These are phyloP conservation scores for Fusarium mexicanum DNA, from an alignment of 2,329 filamentous ascomycete species.

Conservation along the genomic window DNA sequence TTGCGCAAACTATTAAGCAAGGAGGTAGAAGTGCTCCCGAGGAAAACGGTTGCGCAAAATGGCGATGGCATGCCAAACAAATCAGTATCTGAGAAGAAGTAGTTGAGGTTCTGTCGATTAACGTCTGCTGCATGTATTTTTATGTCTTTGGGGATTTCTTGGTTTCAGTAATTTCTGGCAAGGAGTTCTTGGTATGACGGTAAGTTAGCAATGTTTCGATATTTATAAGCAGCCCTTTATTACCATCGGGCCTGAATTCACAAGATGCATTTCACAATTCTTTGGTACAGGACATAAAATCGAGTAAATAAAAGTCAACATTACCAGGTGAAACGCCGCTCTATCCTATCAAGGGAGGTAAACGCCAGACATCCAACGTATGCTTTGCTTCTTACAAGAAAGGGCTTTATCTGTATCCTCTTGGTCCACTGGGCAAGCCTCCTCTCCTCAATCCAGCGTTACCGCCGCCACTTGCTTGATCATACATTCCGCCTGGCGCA, in stretches of 20 bases:
- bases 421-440: constrained; percentile 59
- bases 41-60: constrained; percentile 48
- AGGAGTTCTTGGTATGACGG: constrained; percentile 30
- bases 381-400: not conserved
- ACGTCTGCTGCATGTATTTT: constrained; percentile 13
- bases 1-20: constrained; percentile 63
- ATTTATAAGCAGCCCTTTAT: not conserved
- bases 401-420: constrained; percentile 48
- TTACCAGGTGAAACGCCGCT: constrained; percentile 38
- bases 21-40: constrained; percentile 56
- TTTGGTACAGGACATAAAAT: not conserved
- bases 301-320: constrained; percentile 15
- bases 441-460: constrained; percentile 44
- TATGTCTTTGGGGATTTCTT: constrained; percentile 6
- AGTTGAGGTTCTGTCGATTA: not conserved
- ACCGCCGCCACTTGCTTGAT: constrained; percentile 50
- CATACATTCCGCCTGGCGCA: constrained; percentile 57
- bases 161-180: not conserved
- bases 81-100: constrained; percentile 11
- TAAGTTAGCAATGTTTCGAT: not conserved
- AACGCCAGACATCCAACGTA: constrained; percentile 25
- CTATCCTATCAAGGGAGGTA: constrained; percentile 30
- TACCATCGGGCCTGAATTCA: not conserved
- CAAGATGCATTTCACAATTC: not conserved
- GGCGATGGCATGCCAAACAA: constrained; percentile 50